Base-by-base conservation (phyloP, 129 eudicot species). In the Silybum marianum region DNA sequence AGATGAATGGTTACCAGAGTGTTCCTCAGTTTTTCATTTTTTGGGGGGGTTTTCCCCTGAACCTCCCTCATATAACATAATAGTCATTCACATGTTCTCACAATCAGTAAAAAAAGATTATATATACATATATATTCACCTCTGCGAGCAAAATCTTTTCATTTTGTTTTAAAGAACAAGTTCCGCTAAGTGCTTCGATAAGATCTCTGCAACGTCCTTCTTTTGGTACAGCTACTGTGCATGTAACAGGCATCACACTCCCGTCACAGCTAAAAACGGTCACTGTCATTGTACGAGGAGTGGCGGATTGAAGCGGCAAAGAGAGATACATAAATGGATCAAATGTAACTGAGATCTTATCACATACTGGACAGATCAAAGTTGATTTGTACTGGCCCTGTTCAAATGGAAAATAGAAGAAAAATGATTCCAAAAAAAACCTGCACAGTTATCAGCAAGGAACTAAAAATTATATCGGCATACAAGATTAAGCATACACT, bases 301-400 rank as follows among this genome's bases (percentile, higher is more conserved):
- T 86, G 78, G 97, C 84, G 51, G 97, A 84, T 77, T 92, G 97
- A 74, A 95, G 97, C 6, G 99, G 99, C 88, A 95, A 75, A 16
- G 99, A 95, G 73, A 95, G 96, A 86, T 95, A 92, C 99, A 95
- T 95, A 88, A 95, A 95, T 2, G 99, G 99, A 77, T 95, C 97
- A 81, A 92, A 95, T 51, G 99, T 92, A 36, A 95, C 92, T 4
- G 99, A 95, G 69, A 90, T 80, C 83, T 92, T 92, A 23, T 88
- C 83, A 80, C 99, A 95, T 71, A 81, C 90, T 74, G 98, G 99
- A 79, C 99, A 95, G 38, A 90, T 91, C 72, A 95, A 87, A 79
- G 99, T 95, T 28, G 99, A 95, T 86, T 92, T 95, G 87, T 92
- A 95, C 82, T 95, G 99, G 22, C 99, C 99, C 97, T 95, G 91